Conservation (phyloP, 768 basidiomycete species). For the Mrakia frigida region DNA sequence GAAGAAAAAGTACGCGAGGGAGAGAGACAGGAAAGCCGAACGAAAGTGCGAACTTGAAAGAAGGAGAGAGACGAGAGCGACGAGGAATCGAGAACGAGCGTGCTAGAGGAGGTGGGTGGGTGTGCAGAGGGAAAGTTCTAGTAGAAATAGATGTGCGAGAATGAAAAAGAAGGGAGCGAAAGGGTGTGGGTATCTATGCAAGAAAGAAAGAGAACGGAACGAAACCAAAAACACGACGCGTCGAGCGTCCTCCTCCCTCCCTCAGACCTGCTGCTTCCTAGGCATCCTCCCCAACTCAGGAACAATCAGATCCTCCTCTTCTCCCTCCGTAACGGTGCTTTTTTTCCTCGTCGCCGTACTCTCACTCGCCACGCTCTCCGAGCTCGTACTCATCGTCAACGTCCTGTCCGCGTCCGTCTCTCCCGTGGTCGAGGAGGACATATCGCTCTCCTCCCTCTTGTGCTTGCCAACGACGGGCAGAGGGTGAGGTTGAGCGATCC, state of each 20-base stretch:
- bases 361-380: not conserved
- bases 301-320: not conserved
- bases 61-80: too few relatives aligned
- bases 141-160: too few relatives aligned
- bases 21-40: too few relatives aligned
- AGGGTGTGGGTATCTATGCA: too few relatives aligned
- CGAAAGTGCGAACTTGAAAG: too few relatives aligned
- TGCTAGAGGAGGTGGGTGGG: too few relatives aligned
- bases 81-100: too few relatives aligned
- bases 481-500: not conserved
- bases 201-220: not conserved
- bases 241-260: not conserved
- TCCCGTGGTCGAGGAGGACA: not conserved
- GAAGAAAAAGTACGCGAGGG: too few relatives aligned
- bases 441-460: not conserved
- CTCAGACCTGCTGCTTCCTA: not conserved
- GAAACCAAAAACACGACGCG: not conserved
- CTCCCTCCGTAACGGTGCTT: not conserved
- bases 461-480: not conserved
- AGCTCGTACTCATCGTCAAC: not conserved
- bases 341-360: not conserved
- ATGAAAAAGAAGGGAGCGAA: too few relatives aligned
- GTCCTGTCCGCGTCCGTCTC: not conserved
- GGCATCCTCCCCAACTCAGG: not conserved
- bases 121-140: too few relatives aligned